These are phyloP conservation scores for Fistulinella prunicolor DNA, from an alignment of 768 basidiomycete genomes.

Conservation along the genomic window DNA sequence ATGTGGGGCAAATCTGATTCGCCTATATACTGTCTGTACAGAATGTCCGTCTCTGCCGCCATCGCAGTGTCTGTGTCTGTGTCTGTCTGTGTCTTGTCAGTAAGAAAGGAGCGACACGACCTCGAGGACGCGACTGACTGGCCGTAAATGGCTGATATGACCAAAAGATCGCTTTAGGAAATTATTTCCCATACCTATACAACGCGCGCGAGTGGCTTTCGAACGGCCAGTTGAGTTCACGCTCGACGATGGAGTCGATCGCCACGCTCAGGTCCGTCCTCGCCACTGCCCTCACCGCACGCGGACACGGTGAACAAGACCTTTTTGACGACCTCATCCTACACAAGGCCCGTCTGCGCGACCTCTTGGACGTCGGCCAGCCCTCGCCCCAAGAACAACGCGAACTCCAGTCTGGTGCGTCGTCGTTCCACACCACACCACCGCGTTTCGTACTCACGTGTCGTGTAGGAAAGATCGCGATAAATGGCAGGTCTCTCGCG, in stretches of 20 bases:
- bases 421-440: slow-evolving; percentile 31
- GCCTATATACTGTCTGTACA: slow-evolving; percentile 72
- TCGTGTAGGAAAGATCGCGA: slow-evolving; percentile 57
- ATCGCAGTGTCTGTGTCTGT: too few relatives aligned
- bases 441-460: not conserved
- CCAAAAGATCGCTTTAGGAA: not conserved
- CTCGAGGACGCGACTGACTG: too few relatives aligned
- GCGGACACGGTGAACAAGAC: slow-evolving; percentile 61
- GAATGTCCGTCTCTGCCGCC: slow-evolving; percentile 36
- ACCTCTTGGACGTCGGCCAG: slow-evolving; percentile 63
- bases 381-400: slow-evolving; percentile 62
- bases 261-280: slow-evolving; percentile 54
- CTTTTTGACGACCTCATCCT: slow-evolving; percentile 73
- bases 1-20: slow-evolving; percentile 79
- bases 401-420: slow-evolving; percentile 57
- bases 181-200: not conserved
- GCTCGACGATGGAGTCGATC: slow-evolving; percentile 53
- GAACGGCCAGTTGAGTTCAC: not conserved
- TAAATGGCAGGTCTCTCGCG: slow-evolving; percentile 64
- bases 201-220: too few relatives aligned
- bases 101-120: too few relatives aligned
- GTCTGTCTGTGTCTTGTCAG: too few relatives aligned
- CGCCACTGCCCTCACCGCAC: slow-evolving; percentile 43
- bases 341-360: slow-evolving; percentile 59
- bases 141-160: too few relatives aligned